Base-by-base conservation (phyloP, 768 basidiomycete species). In the Phanerochaete sordida region DNA sequence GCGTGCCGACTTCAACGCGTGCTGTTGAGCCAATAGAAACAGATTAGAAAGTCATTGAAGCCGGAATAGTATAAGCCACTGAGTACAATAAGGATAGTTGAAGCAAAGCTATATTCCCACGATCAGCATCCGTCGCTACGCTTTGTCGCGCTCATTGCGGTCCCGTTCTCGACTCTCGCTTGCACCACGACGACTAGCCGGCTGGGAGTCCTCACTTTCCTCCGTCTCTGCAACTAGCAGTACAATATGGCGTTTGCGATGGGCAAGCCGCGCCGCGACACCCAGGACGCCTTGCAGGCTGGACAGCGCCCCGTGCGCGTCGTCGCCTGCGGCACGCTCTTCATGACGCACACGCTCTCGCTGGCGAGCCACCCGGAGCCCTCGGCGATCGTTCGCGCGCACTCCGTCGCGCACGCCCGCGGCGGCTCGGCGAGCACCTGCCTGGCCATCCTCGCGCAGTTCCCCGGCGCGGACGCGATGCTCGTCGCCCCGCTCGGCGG, bases 321-420 rank as follows among this genome's bases (percentile, higher is more conserved):
- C 26, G 81, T 93, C 43, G 88, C 89, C 1, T 86, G 87, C 13
- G 91, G 91, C 15, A 90, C 91, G 11, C 80, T 94, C 43, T 93
- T 93, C 69, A 72, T 89, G 46, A 90, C 89, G 5, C 86, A 92
- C 70, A 86, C 84, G 0, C 80, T 94, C 51, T 76, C 77, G 39
- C 66, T 93, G 3, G 83, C 84, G 23, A 69, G 77, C 15, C 82
- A 88, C 60, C 89, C 90, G 1, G 69, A 71, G 13, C 84, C 85
- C 0, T 76, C 79, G 12, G 79, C 81, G 7, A 85, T 81, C 1
- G 70, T 84, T 2, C 87, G 91, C 47, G 90, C 91, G 0, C 86
- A 91, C 65, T 83, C 87, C 2, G 89, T 93, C 3, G 72, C 80
- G 44, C 83, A 84, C 48, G 70, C 78, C 0, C 81, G 91, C 48